phyloP scores from a whole-genome alignment of 768 basidiomycete species.

The Mycena rosella region DNA sequence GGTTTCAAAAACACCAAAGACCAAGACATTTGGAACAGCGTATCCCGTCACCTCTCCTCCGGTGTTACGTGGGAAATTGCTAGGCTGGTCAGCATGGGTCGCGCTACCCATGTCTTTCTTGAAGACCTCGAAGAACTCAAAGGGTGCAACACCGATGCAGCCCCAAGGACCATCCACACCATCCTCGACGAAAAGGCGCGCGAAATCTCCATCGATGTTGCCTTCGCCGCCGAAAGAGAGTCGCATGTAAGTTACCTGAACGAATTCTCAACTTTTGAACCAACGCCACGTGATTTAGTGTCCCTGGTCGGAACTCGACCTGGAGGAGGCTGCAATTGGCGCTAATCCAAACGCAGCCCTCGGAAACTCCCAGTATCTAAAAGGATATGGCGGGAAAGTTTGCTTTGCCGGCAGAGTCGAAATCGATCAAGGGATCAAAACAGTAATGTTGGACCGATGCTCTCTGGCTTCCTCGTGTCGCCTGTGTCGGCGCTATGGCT shows the following conservation, averaged over 20 bases:
- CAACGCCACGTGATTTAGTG: conserved; percentile 51
- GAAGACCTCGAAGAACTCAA: conserved; percentile 44
- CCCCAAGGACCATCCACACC: conserved; percentile 41
- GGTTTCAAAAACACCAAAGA: conserved; percentile 15
- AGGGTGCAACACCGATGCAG: conserved; percentile 49
- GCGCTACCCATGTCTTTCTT: conserved; percentile 46
- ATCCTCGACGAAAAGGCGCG: conserved; percentile 23
- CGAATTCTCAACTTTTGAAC: background rate
- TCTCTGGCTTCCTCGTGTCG: conserved; percentile 67
- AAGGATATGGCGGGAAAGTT: conserved; percentile 66
- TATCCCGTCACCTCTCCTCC: conserved; percentile 46
- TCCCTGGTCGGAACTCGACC: conserved; percentile 74
- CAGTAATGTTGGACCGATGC: conserved; percentile 62
- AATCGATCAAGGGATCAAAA: conserved; percentile 30
- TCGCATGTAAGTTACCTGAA: conserved; percentile 40
- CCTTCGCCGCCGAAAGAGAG: conserved; percentile 22
- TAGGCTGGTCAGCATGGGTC: conserved; percentile 52
- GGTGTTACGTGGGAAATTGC: conserved; percentile 69
- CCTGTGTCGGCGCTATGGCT: conserved; percentile 72
- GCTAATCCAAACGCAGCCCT: conserved; percentile 53
- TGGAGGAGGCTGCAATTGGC: conserved; percentile 58
- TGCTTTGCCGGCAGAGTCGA: conserved; percentile 58
- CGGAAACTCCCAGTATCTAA: conserved; percentile 54
- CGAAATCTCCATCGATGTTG: background rate
- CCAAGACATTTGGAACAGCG: background rate